phyloP scores from a whole-genome alignment of 805 yeast genomes.

The Kazachstania viticola region DNA sequence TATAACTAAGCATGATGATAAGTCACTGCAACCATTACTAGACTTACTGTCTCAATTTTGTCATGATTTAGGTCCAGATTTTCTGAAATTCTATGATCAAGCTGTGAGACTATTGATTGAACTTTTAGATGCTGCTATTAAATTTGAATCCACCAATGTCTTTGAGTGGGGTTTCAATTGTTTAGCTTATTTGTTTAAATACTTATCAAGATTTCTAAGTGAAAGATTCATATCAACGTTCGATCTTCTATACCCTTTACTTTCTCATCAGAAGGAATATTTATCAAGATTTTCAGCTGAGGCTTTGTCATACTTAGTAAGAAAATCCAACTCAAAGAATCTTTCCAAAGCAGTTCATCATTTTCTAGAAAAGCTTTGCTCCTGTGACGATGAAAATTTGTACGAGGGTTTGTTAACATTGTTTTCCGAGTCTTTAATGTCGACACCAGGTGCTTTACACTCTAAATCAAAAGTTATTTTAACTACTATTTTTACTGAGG shows the following conservation, averaged over 20 bases:
- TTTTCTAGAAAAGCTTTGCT: conserved; percentile 28
- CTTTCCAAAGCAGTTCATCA: conserved; percentile 36
- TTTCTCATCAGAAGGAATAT: conserved; percentile 48
- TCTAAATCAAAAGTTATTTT: conserved; percentile 52
- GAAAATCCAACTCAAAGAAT: conserved; percentile 46
- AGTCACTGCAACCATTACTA: conserved; percentile 68
- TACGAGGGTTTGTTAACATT: conserved; percentile 52
- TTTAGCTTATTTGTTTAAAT: conserved; percentile 82
- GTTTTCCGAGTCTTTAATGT: conserved; percentile 62
- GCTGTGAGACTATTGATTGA: conserved; percentile 41
- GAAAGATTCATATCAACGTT: conserved; percentile 62
- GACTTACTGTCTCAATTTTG: conserved; percentile 78
- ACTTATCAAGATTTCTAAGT: conserved; percentile 54
- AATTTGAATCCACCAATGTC: conserved; percentile 45
- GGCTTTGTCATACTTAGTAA: conserved; percentile 71
- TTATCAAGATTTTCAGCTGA: conserved; percentile 81
- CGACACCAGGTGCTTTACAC: conserved; percentile 63
- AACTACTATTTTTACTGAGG: conserved; percentile 30
- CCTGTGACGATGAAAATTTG: conserved; percentile 29
- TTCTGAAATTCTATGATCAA: conserved; percentile 52
- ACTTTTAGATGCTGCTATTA: conserved; percentile 32
- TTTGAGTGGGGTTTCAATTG: conserved; percentile 80
- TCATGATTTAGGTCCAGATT: conserved; percentile 89
- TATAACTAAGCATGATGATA: conserved; percentile 46
- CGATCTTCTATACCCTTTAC: conserved; percentile 47